Evolutionary conservation across 768 basidiomycete species (phyloP).

Genomic region (Vararia minispora): DNA sequence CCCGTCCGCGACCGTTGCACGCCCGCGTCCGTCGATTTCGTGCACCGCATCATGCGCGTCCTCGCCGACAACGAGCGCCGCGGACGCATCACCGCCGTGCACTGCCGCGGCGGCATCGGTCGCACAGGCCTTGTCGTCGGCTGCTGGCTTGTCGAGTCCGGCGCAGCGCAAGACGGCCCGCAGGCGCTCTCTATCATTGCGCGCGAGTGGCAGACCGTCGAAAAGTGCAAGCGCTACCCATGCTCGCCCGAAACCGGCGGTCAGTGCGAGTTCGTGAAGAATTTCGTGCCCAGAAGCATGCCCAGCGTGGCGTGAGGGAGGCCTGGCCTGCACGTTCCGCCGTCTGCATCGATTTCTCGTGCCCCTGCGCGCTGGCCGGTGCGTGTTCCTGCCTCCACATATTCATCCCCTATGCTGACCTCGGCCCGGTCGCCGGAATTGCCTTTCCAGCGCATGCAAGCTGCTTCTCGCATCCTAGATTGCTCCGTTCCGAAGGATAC

Average conservation of each 20-base stretch:
- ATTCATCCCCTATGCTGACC: too few species aligned
- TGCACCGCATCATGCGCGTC: constrained; percentile 47
- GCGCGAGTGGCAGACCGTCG: constrained; percentile 61
- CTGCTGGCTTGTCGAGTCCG: constrained; percentile 68
- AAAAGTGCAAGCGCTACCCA: constrained; percentile 66
- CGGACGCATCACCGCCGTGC: constrained; percentile 57
- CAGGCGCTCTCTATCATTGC: constrained; percentile 58
- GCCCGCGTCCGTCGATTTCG: constrained; percentile 46
- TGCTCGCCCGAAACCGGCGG: constrained; percentile 73
- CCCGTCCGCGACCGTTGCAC: constrained; percentile 65
- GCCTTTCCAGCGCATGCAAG: too few species aligned
- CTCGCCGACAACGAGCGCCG: constrained; percentile 48
- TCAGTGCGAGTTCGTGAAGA: constrained; percentile 65
- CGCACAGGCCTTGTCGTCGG: constrained; percentile 53
- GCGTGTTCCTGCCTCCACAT: too few species aligned
- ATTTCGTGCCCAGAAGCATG: constrained; percentile 29
- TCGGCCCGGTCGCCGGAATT: too few species aligned
- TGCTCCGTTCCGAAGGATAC: too few species aligned
- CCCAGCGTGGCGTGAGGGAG: too few species aligned
- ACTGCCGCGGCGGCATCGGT: constrained; percentile 73
- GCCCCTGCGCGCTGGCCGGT: too few species aligned
- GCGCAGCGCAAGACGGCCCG: constrained; percentile 46
- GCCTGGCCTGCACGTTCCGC: too few species aligned
- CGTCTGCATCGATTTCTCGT: too few species aligned
- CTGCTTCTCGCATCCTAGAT: too few species aligned